Base-by-base conservation (phyloP, 495 filamentous ascomycete genomes). In the Melanomma pulvis-pyrius region DNA sequence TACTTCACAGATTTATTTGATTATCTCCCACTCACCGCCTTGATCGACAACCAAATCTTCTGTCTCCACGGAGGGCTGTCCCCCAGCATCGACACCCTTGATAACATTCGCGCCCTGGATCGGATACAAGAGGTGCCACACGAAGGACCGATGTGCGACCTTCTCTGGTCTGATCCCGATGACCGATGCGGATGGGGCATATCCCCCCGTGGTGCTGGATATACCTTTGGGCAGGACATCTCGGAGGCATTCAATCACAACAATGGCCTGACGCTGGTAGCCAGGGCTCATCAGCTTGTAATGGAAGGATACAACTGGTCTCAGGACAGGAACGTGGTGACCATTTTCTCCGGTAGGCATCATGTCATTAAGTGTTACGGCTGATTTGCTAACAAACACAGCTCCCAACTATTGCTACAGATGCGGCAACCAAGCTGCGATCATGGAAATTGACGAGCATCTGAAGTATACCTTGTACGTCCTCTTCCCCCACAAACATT, bases 41-140 rank as follows among this genome's bases (percentile, higher is more conserved):
- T 98, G 67, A 98, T 98, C 81, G 93, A 98, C 80, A 97, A 97
- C 80, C 94, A 98, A 83, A 98, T 98, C 78, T 98, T 98, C 87
- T 98, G 94, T 81, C 87, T 98, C 56, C 94, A 98, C 80, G 94
- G 94, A 72, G 94, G 94, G 65, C 84, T 98, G 59, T 96, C 91
- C 57, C 94, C 94, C 32, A 94, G 90, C 75, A 98, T 98, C 73
- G 94, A 98, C 78, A 98, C 94, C 26, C 87, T 98, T 34, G 94
- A 98, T 81, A 98, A 98, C 78, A 98, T 98, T 75, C 84, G 93
- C 67, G 92, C 92, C 15, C 86, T 98, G 26, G 94, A 98, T 75
- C 86, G 94, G 50, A 97, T 98, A 73, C 94, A 98, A 79, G 94
- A 98, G 80, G 94, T 98, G 36, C 94, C 94, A 25, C 94, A 98